These are phyloP conservation scores for Acanthamoeba sp. DNA, from an alignment of 208 protist genomes.

Conservation along the genomic window DNA sequence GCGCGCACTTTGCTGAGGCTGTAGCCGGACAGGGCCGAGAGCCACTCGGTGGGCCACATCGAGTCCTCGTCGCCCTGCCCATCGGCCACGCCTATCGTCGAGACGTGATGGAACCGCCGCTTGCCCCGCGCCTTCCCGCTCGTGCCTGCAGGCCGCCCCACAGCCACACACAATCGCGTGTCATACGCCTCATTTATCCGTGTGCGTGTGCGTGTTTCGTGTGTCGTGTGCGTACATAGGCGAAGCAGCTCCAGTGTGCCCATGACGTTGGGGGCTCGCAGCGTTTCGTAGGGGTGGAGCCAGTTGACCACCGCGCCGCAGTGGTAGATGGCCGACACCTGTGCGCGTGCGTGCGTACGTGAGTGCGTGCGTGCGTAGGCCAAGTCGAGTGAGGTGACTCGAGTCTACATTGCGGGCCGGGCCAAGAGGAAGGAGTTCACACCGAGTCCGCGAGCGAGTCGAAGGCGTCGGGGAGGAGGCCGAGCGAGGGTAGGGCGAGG, in stretches of 20 bases:
- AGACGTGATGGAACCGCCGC: neutral
- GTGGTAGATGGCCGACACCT: slow-evolving; percentile 28
- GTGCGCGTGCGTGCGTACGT: neutral
- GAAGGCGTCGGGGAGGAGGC: neutral
- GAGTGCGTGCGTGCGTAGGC: too few relatives aligned
- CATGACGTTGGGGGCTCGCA: slow-evolving; percentile 6
- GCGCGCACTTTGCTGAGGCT: neutral
- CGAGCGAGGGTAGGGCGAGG: neutral
- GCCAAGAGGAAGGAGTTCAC: neutral
- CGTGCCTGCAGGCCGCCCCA: neutral
- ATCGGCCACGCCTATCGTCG: neutral
- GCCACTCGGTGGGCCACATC: neutral
- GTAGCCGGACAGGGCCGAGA: neutral
- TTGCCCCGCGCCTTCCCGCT: neutral
- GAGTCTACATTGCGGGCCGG: neutral
- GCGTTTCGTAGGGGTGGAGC: neutral
- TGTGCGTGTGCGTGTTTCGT: neutral
- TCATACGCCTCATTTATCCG: too few relatives aligned
- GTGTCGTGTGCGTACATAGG: neutral
- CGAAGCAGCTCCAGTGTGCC: neutral
- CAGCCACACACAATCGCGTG: neutral
- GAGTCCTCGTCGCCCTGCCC: neutral
- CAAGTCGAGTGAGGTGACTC: too few relatives aligned
- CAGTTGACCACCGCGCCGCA: slow-evolving; percentile 27
- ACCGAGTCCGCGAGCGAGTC: neutral